Evolutionary conservation across 2,329 filamentous ascomycete genomes (phyloP).

Genomic region (Apiospora saccharicola): DNA sequence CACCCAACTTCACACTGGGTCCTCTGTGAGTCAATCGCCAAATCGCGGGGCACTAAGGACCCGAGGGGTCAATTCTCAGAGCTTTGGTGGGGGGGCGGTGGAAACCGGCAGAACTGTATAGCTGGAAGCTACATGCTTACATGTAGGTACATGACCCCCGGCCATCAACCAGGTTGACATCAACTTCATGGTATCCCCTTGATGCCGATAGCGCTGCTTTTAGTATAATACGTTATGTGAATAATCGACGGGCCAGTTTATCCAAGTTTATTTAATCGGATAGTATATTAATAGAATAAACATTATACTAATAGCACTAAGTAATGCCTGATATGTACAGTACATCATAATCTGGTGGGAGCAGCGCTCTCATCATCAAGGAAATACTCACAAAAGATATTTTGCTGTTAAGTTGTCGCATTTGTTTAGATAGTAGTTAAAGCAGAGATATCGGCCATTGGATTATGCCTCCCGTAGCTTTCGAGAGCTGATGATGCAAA

Average conservation of each 20-base stretch:
- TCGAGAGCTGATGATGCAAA: neutral
- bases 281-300: too few relatives aligned
- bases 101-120: slow-evolving; percentile 12
- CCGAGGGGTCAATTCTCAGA: slow-evolving; percentile 19
- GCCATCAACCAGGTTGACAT: neutral
- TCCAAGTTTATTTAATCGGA: too few relatives aligned
- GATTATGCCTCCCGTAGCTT: neutral
- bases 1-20: neutral
- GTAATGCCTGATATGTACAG: too few relatives aligned
- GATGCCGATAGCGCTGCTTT: too few relatives aligned
- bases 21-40: slow-evolving; percentile 19
- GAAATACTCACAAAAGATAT: neutral
- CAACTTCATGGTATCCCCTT: neutral
- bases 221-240: too few relatives aligned
- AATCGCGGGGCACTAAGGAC: slow-evolving; percentile 21
- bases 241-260: too few relatives aligned
- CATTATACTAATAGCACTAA: too few relatives aligned
- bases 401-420: neutral
- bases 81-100: slow-evolving; percentile 19
- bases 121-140: neutral
- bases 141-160: neutral
- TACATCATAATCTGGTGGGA: too few relatives aligned
- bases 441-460: neutral
- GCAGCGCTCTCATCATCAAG: too few relatives aligned
- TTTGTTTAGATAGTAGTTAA: neutral